Percentiles rank a stretch among this genome's conserved stretches.
Conservation (phyloP, 108 stramenopile genomes). For the Nitzschia putrida region DNA sequence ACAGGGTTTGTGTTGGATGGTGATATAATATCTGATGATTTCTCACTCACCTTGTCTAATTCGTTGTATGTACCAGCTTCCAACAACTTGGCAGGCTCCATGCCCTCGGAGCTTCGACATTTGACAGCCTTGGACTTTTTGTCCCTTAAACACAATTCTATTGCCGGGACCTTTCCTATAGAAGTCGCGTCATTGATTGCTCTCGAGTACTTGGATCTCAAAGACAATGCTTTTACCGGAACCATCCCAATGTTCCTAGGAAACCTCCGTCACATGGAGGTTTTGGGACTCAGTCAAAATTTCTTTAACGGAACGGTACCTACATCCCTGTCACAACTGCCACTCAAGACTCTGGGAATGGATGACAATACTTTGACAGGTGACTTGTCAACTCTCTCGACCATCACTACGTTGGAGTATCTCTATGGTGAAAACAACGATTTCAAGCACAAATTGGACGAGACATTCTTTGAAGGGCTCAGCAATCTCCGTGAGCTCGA, state of each 20-base stretch:
- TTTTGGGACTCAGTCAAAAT: constrained; percentile 49
- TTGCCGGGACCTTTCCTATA: constrained; percentile 37
- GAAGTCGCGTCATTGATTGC: constrained; percentile 12
- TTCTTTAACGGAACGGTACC: constrained; percentile 33
- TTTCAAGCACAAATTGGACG: constrained; percentile 24
- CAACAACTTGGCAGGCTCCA: constrained; percentile 50
- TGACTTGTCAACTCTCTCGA: constrained; percentile 12
- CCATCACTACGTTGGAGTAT: constrained; percentile 26
- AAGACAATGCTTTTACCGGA: constrained; percentile 44
- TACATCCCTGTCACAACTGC: constrained; percentile 5
- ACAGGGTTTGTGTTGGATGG: not conserved
- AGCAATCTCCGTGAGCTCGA: constrained; percentile 32
- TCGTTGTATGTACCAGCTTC: not conserved
- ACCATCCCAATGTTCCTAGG: constrained; percentile 43
- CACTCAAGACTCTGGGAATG: constrained; percentile 38
- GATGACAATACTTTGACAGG: constrained; percentile 46
- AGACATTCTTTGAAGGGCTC: constrained; percentile 22
- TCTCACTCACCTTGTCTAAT: not conserved
- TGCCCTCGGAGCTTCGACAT: constrained; percentile 50
- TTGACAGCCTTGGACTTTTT: constrained; percentile 38
- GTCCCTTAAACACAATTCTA: constrained; percentile 30
- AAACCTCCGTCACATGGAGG: constrained; percentile 28
- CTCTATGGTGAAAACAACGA: constrained; percentile 40
- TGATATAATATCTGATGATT: not conserved
- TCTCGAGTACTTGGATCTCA: constrained; percentile 45